Percentiles rank a stretch among this genome's conserved stretches.
These are phyloP conservation scores for Carex scoparia DNA, from an alignment of 176 grass and related monocot species.

Conservation along the genomic window DNA sequence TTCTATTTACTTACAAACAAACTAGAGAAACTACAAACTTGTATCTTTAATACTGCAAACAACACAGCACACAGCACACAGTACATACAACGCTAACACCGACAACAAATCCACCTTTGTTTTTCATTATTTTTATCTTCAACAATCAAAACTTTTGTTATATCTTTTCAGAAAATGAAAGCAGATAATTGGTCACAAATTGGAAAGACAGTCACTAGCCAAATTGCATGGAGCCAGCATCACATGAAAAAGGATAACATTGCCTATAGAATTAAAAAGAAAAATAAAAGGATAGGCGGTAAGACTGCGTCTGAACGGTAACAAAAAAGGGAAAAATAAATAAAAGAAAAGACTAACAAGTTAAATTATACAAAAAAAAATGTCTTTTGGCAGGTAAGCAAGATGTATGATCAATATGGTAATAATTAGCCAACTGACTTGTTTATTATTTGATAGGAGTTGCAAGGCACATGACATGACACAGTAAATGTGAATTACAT, in stretches of 20 bases:
- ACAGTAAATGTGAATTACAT: background rate
- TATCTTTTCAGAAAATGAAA: background rate
- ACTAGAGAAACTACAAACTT: background rate
- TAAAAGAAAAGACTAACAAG: background rate
- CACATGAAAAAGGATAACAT: conserved; percentile 29
- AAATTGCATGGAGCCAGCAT: background rate
- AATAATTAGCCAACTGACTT: background rate
- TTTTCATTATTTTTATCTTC: background rate
- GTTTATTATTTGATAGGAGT: background rate
- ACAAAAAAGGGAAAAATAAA: background rate
- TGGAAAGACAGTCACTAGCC: no score
- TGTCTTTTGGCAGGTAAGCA: background rate
- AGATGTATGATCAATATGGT: background rate
- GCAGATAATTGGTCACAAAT: background rate
- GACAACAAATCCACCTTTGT: background rate
- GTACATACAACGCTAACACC: background rate
- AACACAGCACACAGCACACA: background rate
- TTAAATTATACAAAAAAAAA: background rate
- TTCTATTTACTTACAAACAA: background rate
- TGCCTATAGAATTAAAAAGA: conserved; percentile 20
- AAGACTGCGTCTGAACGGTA: background rate
- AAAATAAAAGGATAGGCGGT: background rate
- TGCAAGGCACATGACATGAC: background rate
- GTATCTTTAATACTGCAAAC: background rate
- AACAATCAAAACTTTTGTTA: background rate